Base-by-base conservation (phyloP, 192 early-diverging fungal species). In the Lunasporangiospora selenospora region DNA sequence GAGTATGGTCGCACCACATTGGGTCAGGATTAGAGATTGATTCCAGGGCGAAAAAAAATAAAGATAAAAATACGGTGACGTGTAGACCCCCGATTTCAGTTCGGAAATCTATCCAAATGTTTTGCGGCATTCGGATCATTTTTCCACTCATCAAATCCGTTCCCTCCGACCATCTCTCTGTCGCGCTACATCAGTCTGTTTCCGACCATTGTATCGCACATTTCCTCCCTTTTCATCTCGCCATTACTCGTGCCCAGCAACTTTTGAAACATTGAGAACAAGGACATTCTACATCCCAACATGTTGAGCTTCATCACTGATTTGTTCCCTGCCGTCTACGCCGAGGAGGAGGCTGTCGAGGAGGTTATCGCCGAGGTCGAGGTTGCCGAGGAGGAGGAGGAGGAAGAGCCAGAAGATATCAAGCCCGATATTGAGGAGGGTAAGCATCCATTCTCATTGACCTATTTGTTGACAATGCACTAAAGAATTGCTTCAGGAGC, bases 271-370 rank as follows among this genome's bases (percentile, higher is more conserved):
- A n/a, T n/a, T n/a, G n/a, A n/a, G n/a, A n/a, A n/a, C n/a, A n/a
- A n/a, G n/a, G n/a, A 49, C 30, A 49, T 10, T 31, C 15, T 33
- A 42, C 59, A 38, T 69, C 27, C 34, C 29, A 62, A 2, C 58
- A 71, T 71, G 67, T 62, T 71, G 67, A 71, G 67, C 59, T 71
- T 71, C 58, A 71, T 86, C 59, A 62, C 67, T 40, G 67, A 71
- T 37, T 42, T 88, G 69, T 69, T 88, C 51, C 82, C 87, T 62
- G 80, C 86, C 33, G 77, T 87, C 71, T 81, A 91, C 45, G 88
- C 88, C 39, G 89, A 88, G 57, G 81, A 84, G 53, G 64, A 75
- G 49, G 56, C 66, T 19, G 44, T 34, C 33, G 79, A 78, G 57
- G 70, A 59, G 15, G 46, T 75, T 21, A 60, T 77, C 21, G 65